phyloP scores from a whole-genome alignment of 2,329 filamentous ascomycete genomes.

The Epichloe uncinata region DNA sequence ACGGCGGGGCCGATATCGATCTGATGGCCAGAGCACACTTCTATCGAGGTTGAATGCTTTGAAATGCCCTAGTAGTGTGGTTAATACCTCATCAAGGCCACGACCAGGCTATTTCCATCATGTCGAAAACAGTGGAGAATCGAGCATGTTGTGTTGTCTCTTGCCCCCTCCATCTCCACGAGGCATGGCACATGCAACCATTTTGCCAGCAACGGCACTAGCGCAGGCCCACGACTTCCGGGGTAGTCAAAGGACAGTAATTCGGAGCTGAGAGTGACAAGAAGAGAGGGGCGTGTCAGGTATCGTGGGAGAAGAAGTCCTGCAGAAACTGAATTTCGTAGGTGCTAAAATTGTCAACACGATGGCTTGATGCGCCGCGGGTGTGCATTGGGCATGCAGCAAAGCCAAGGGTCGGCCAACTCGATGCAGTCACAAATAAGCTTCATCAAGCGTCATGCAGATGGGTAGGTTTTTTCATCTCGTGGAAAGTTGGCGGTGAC shows the following conservation, averaged over 20 bases:
- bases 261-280: not conserved
- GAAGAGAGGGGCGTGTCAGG: not conserved
- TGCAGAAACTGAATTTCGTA: not conserved
- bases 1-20: too few species aligned
- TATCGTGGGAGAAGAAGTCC: not conserved
- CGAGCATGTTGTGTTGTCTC: not conserved
- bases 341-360: not conserved
- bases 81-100: not conserved
- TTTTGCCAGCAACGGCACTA: not conserved
- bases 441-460: not conserved
- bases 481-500: not conserved
- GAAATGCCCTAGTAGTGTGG: not conserved
- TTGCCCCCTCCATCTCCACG: not conserved
- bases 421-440: not conserved
- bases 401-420: not conserved
- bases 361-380: not conserved
- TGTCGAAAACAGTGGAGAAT: not conserved
- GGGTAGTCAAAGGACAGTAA: not conserved
- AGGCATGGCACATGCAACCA: not conserved
- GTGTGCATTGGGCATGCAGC: not conserved
- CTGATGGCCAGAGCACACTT: not conserved
- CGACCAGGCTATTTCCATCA: not conserved
- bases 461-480: not conserved
- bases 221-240: conserved; percentile 1
- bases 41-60: too few species aligned